A percentile compares a stretch with the other conserved stretches of the same genome.
phyloP scores from a whole-genome alignment of 2,329 filamentous ascomycete genomes.

The Pseudogymnoascus pannorum region DNA sequence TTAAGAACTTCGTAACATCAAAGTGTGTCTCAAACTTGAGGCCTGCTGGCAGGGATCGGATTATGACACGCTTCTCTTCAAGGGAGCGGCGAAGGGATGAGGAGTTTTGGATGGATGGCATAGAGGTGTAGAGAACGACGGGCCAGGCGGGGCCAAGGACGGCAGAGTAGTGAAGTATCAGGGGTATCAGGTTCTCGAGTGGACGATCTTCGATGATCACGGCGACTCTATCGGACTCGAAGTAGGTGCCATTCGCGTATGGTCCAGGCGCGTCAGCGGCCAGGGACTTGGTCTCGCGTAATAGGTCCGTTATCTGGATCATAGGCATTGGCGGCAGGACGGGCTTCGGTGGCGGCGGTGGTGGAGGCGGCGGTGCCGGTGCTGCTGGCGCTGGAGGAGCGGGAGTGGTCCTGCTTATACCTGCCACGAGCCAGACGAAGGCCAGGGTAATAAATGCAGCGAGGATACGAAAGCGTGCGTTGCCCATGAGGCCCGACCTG shows the following conservation, averaged over 20 bases:
- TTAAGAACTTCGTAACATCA: slow-evolving; percentile 31
- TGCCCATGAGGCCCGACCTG: not conserved
- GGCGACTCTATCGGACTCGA: slow-evolving; percentile 23
- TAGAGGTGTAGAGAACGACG: slow-evolving; percentile 34
- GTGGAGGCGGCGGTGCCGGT: not conserved
- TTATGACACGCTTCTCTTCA: slow-evolving; percentile 24
- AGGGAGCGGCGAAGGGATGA: slow-evolving; percentile 30
- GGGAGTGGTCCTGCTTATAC: not conserved
- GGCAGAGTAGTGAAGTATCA: slow-evolving; percentile 30
- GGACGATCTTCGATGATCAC: slow-evolving; percentile 30
- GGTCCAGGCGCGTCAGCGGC: not conserved
- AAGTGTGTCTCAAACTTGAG: slow-evolving; percentile 27
- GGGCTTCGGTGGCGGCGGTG: not conserved
- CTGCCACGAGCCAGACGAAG: not conserved
- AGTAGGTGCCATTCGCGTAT: not conserved
- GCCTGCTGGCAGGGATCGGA: slow-evolving; percentile 30
- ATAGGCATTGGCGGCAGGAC: slow-evolving; percentile 6
- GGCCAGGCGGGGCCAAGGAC: slow-evolving; percentile 36
- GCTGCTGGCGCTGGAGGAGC: not conserved
- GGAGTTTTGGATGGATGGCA: slow-evolving; percentile 18
- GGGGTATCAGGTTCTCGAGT: slow-evolving; percentile 25
- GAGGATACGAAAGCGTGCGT: slow-evolving; percentile 2
- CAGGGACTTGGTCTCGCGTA: slow-evolving; percentile 1
- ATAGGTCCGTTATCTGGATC: not conserved
- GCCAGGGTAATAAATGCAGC: not conserved